phyloP scores from a whole-genome alignment of 2,329 filamentous ascomycete species.

The Cladorrhinum sp. region DNA sequence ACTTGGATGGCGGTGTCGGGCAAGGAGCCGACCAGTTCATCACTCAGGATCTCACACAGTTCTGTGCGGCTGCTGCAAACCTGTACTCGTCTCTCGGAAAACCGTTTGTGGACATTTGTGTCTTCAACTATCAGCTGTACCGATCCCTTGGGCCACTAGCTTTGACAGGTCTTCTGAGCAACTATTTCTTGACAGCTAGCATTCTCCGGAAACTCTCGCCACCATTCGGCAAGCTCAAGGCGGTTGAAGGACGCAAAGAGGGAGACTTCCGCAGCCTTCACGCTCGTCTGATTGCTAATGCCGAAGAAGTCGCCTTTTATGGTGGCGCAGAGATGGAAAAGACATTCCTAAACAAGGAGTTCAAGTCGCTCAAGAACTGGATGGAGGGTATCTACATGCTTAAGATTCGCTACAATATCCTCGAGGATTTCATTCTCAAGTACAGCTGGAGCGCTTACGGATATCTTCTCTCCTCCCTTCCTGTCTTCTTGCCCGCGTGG shows the following conservation, averaged over 20 bases:
- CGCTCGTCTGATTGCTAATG: constrained; percentile 89
- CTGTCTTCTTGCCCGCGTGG: constrained; percentile 92
- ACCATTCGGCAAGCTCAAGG: constrained; percentile 94
- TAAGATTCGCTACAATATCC: constrained; percentile 97
- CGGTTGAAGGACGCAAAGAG: constrained; percentile 90
- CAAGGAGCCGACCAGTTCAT: constrained; percentile 96
- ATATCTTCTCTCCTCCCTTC: constrained; percentile 87
- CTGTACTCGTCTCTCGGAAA: constrained; percentile 97
- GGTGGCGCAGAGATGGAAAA: constrained; percentile 94
- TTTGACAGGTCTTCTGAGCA: constrained; percentile 78
- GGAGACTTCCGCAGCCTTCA: constrained; percentile 92
- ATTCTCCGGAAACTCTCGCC: constrained; percentile 85
- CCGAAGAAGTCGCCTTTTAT: constrained; percentile 97
- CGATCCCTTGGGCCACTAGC: constrained; percentile 86
- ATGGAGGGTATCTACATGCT: constrained; percentile 99
- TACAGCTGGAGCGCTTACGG: constrained; percentile 99
- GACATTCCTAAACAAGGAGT: constrained; percentile 85
- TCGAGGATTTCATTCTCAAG: constrained; percentile 96
- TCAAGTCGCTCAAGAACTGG: constrained; percentile 88
- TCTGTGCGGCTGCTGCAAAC: constrained; percentile 88
- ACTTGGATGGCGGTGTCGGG: constrained; percentile 88
- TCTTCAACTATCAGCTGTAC: constrained; percentile 98
- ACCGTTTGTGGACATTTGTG: constrained; percentile 91
- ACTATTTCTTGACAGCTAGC: constrained; percentile 92
- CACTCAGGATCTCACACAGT: constrained; percentile 91